Evolutionary conservation across 768 basidiomycete species (phyloP), one percentile per base, ranked within the genome.

Genomic region (Lentinus tigrinus): DNA sequence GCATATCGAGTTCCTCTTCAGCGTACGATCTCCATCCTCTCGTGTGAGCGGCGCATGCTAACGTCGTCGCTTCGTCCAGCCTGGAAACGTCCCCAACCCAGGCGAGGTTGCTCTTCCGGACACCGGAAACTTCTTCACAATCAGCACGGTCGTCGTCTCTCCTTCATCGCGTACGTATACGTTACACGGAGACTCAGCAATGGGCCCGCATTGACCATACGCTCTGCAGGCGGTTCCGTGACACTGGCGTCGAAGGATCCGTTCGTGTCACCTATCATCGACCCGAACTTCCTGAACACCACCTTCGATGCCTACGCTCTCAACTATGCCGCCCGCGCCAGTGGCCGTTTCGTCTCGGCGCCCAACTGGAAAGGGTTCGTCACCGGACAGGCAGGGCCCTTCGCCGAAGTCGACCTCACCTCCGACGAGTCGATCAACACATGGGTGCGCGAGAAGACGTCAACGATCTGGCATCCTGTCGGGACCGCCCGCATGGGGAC

Each of bases 401-500:
- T 50, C 39, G 50, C 47, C 2, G 24, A 31, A 8, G 58, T 39
- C 13, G 36, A 57, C 39, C n/a, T 36, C 10, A 31, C 19, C 24
- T 17, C 44, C 21, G 63, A 70, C 58, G 63, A 34, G 2, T 52
- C 57, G 31, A 27, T 72, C 53, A 58, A 64, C 38, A 49, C 55
- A 14, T 68, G 59, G 51, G 58, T 52, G 31, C 58, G 63, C 9
- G 57, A 28, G 26, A 43, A 60, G 46, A 50, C 62, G 21, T 52
- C 53, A n/a, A 62, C 65, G 11, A 53, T 63, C 38, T 65, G 53
- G 58, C 71, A 71, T 46, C 65, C 69, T 10, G 54, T 59, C 21
- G 61, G 78, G 19, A 76, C 78, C 0, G 75, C 74, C 46, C 65
- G 74, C 1, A 79, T 83, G 77, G 67, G 76, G 34, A 72, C 75